These are phyloP conservation scores for Aspergillus asperescens DNA, from an alignment of 495 filamentous ascomycete genomes.

Conservation along the genomic window DNA sequence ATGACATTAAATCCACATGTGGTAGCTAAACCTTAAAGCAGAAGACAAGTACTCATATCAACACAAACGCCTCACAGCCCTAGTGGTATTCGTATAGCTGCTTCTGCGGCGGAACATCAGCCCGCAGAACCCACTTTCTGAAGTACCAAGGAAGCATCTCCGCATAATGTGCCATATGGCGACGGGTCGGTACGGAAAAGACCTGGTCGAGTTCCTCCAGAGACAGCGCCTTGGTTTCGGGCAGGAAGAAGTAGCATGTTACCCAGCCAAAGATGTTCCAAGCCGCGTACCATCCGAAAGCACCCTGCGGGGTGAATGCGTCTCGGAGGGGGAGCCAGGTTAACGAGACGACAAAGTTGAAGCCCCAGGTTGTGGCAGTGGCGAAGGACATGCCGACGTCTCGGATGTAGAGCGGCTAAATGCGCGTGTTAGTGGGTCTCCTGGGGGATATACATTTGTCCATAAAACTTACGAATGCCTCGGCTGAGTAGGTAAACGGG, in stretches of 20 bases:
- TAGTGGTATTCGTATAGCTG: slow-evolving; percentile 22
- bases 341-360: slow-evolving; percentile 51
- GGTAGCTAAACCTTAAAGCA: too few species aligned
- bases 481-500: slow-evolving; percentile 54
- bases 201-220: slow-evolving; percentile 50
- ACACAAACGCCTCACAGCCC: too few species aligned
- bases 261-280: slow-evolving; percentile 53
- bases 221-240: slow-evolving; percentile 52
- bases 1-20: too few species aligned
- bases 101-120: slow-evolving; percentile 21
- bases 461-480: slow-evolving; percentile 38
- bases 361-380: slow-evolving; percentile 46
- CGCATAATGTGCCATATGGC: slow-evolving; percentile 41
- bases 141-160: slow-evolving; percentile 47
- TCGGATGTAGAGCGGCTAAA: slow-evolving; percentile 48
- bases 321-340: slow-evolving; percentile 49
- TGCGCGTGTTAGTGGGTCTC: background rate
- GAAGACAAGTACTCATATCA: too few species aligned
- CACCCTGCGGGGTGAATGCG: slow-evolving; percentile 50
- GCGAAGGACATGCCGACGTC: slow-evolving; percentile 67
- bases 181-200: slow-evolving; percentile 47
- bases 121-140: slow-evolving; percentile 35
- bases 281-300: slow-evolving; percentile 57
- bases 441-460: background rate
- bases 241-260: slow-evolving; percentile 50